Percentiles rank a stretch among this genome's conserved stretches.
Conservation (phyloP, 208 protist genomes). For the Herpetomonas samuelpessoai region DNA sequence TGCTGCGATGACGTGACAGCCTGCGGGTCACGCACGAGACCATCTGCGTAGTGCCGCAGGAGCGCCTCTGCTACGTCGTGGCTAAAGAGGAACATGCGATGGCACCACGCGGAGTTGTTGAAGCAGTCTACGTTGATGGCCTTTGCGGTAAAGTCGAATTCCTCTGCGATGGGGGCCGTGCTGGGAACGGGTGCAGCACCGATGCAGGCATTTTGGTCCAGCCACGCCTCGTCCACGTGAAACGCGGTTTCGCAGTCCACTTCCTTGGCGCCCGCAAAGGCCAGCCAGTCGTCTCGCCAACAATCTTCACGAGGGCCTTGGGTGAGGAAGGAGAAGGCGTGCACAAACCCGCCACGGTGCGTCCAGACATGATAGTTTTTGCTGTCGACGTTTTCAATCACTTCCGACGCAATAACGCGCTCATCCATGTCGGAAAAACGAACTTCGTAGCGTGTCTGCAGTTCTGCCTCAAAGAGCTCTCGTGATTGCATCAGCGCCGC, state of each 20-base stretch:
- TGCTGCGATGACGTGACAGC: not conserved
- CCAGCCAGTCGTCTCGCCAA: slow-evolving; percentile 9
- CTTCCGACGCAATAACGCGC: slow-evolving; percentile 27
- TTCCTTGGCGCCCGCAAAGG: not conserved
- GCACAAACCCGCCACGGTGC: slow-evolving; percentile 69
- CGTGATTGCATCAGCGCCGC: slow-evolving; percentile 4
- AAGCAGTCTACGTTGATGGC: slow-evolving; percentile 53
- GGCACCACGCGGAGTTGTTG: slow-evolving; percentile 88
- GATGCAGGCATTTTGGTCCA: not conserved
- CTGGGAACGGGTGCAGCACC: not conserved
- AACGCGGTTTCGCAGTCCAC: not conserved
- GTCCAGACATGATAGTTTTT: slow-evolving; percentile 90
- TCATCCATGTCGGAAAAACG: slow-evolving; percentile 66
- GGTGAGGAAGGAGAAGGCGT: slow-evolving; percentile 59
- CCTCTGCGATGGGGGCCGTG: slow-evolving; percentile 23
- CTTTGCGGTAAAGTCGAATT: slow-evolving; percentile 49
- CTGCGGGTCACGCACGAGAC: not conserved
- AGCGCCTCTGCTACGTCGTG: slow-evolving; percentile 35
- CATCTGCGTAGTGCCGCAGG: slow-evolving; percentile 10
- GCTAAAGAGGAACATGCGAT: slow-evolving; percentile 53
- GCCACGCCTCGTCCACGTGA: not conserved
- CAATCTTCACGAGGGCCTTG: slow-evolving; percentile 28
- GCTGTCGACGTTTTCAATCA: slow-evolving; percentile 38
- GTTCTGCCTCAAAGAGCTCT: slow-evolving; percentile 16
- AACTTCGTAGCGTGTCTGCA: slow-evolving; percentile 29